Evolutionary conservation across 2,329 filamentous ascomycete species (phyloP).

Genomic region (Esteya vermicola): DNA sequence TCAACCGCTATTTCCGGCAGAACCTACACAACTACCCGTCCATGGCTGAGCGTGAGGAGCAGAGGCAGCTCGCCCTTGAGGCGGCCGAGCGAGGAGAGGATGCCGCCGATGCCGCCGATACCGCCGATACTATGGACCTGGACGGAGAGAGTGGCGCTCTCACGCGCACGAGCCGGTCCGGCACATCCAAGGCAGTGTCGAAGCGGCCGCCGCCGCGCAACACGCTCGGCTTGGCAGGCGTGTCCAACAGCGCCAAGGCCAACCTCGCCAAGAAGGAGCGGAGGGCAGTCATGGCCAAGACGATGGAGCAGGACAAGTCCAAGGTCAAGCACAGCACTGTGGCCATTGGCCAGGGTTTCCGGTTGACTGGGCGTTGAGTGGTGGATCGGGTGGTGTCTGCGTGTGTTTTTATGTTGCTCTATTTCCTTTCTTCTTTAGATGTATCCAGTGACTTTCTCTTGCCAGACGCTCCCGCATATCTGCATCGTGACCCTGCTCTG

Average conservation of each 20-base stretch:
- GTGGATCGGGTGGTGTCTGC: neutral
- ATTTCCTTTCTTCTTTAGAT: too few species aligned
- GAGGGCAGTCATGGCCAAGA: slow-evolving; percentile 2
- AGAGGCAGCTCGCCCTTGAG: slow-evolving; percentile 9
- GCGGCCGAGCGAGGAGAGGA: slow-evolving; percentile 3
- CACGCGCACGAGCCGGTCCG: neutral
- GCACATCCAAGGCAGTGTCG: neutral
- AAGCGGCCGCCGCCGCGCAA: slow-evolving; percentile 6
- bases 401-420: too few species aligned
- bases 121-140: too few species aligned
- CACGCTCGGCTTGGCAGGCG: slow-evolving; percentile 6
- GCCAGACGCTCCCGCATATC: too few species aligned
- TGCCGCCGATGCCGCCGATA: neutral
- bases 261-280: slow-evolving; percentile 6
- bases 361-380: slow-evolving; percentile 6
- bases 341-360: slow-evolving; percentile 10
- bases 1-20: slow-evolving; percentile 82
- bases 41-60: slow-evolving; percentile 41
- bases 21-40: slow-evolving; percentile 79
- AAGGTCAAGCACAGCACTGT: slow-evolving; percentile 7
- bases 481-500: too few species aligned
- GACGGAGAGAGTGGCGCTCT: slow-evolving; percentile 2
- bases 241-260: slow-evolving; percentile 6
- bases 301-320: slow-evolving; percentile 5
- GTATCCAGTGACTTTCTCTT: too few species aligned